A percentile compares a stretch with the other conserved stretches of the same genome.
Conservation (phyloP, 73 alveolate species). For the Tetrahymena thermophila region DNA sequence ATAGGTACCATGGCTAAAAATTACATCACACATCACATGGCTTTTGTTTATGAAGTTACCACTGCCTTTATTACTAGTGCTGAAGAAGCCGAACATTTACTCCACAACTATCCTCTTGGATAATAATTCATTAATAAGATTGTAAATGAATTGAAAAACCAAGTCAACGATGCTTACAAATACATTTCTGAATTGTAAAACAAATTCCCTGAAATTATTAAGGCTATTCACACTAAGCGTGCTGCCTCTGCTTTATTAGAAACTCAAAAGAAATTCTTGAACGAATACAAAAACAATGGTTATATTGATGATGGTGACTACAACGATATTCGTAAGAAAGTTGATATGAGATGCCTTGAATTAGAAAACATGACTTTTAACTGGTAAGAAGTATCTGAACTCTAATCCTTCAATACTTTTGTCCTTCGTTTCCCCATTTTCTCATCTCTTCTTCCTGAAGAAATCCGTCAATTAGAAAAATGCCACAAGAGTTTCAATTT, state of each 20-base stretch:
- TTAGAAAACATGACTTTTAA: slow-evolving; percentile 24
- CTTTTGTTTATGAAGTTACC: slow-evolving; percentile 51
- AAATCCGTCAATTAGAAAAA: slow-evolving; percentile 5
- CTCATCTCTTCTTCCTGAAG: slow-evolving; percentile 11
- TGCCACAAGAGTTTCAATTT: slow-evolving; percentile 8
- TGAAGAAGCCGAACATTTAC: slow-evolving; percentile 12
- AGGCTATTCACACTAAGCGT: slow-evolving; percentile 55
- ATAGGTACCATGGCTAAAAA: slow-evolving; percentile 6
- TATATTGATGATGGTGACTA: slow-evolving; percentile 34
- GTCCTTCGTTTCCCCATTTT: slow-evolving; percentile 39
- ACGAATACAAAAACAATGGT: slow-evolving; percentile 28
- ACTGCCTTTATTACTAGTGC: slow-evolving; percentile 40
- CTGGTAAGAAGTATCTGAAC: slow-evolving; percentile 11
- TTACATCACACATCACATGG: slow-evolving; percentile 29
- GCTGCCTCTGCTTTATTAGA: slow-evolving; percentile 44
- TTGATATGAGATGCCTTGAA: slow-evolving; percentile 21
- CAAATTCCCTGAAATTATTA: slow-evolving; percentile 46
- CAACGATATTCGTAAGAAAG: background rate
- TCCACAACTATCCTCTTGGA: slow-evolving; percentile 14
- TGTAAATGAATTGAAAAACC: slow-evolving; percentile 15
- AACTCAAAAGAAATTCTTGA: slow-evolving; percentile 23
- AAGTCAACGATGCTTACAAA: slow-evolving; percentile 36
- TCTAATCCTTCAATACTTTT: slow-evolving; percentile 22
- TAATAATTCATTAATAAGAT: slow-evolving; percentile 19
- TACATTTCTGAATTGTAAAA: slow-evolving; percentile 28